Conservation (phyloP, 208 protist genomes). For the Acanthamoeba culbertsoni region DNA sequence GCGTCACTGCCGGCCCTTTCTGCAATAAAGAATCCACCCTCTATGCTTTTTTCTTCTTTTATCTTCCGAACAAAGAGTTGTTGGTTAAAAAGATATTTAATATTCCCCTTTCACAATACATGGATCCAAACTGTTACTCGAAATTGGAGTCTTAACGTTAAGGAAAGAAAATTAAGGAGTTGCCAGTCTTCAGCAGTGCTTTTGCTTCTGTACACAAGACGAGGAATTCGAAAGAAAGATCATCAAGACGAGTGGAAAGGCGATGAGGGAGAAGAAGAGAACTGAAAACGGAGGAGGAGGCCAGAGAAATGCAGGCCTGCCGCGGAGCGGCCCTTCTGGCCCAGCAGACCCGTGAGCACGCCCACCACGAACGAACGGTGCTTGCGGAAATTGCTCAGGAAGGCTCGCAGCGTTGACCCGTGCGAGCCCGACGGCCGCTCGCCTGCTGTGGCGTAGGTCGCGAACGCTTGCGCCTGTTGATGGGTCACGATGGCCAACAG, state of each 20-base stretch:
- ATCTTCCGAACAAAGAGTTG: too few relatives aligned
- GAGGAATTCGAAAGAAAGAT: too few relatives aligned
- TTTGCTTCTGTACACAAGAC: not conserved
- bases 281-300: not conserved
- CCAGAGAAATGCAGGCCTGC: not conserved
- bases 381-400: not conserved
- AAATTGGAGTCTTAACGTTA: too few relatives aligned
- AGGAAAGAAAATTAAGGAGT: too few relatives aligned
- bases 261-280: not conserved
- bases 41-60: too few relatives aligned
- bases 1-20: too few relatives aligned
- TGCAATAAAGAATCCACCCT: too few relatives aligned
- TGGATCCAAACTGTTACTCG: too few relatives aligned
- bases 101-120: too few relatives aligned
- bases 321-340: not conserved
- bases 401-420: not conserved
- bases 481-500: not conserved
- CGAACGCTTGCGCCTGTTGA: not conserved
- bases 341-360: not conserved
- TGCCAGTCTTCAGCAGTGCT: too few relatives aligned
- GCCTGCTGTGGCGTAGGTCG: not conserved
- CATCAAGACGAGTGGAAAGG: not conserved
- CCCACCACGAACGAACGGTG: not conserved
- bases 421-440: not conserved
- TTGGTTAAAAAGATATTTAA: too few relatives aligned